Percentiles rank a stretch among this genome's conserved stretches.
Evolutionary conservation across 257 asterid species (phyloP).

Genomic region (Fraxinus pennsylvanica): DNA sequence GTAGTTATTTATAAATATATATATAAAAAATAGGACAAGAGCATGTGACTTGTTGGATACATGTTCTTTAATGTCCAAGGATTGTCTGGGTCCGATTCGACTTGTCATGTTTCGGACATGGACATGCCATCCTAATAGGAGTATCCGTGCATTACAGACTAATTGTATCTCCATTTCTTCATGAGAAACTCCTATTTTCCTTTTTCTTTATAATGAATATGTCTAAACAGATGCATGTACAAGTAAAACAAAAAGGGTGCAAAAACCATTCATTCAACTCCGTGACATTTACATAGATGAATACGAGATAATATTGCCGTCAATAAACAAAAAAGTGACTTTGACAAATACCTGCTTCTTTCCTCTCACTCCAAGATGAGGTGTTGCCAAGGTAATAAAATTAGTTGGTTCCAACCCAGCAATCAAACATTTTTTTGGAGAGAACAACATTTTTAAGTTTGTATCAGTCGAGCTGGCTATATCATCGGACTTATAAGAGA

Average conservation of each 20-base stretch:
- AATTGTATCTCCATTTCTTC: not conserved
- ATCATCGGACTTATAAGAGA: constrained; percentile 31
- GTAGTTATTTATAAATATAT: too few relatives aligned
- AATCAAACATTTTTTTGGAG: constrained; percentile 51
- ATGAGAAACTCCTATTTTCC: not conserved
- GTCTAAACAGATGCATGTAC: not conserved
- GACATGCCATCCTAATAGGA: too few relatives aligned
- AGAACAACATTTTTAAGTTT: constrained; percentile 28
- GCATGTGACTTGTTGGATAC: too few relatives aligned
- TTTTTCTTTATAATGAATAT: not conserved
- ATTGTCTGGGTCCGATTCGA: too few relatives aligned
- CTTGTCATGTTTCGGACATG: too few relatives aligned
- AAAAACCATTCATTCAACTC: constrained; percentile 7
- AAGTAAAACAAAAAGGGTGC: not conserved
- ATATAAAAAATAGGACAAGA: too few relatives aligned
- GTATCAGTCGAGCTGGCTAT: constrained; percentile 29
- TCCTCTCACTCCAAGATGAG: constrained; percentile 98
- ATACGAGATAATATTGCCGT: constrained; percentile 8
- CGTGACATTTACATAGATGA: not conserved
- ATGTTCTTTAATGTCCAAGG: too few relatives aligned
- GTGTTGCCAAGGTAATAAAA: constrained; percentile 94
- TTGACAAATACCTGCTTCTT: constrained; percentile 68
- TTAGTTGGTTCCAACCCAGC: constrained; percentile 89
- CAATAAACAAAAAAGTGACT: not conserved
- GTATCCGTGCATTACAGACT: not conserved